phyloP scores from a whole-genome alignment of 495 filamentous ascomycete genomes.

The Podospora anserina region DNA sequence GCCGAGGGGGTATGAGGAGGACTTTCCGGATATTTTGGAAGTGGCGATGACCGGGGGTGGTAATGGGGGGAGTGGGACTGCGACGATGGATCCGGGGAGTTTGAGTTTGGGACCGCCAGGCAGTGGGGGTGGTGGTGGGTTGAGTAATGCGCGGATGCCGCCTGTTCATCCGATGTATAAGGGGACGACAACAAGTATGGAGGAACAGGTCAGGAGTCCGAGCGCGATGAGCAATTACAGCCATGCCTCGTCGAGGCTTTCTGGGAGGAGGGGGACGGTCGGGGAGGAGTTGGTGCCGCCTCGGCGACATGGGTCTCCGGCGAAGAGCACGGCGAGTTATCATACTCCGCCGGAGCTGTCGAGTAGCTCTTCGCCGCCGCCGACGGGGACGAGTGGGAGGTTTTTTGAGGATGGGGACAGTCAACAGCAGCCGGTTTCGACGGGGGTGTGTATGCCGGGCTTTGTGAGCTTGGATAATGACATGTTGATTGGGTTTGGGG shows the following conservation, averaged over 20 bases:
- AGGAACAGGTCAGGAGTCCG: slow-evolving; percentile 21
- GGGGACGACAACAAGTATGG: background rate
- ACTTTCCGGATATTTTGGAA: slow-evolving; percentile 42
- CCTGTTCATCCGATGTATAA: slow-evolving; percentile 6
- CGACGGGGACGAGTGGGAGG: slow-evolving; percentile 18
- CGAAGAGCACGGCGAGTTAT: slow-evolving; percentile 40
- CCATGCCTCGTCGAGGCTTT: slow-evolving; percentile 25
- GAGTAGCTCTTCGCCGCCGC: slow-evolving; percentile 46
- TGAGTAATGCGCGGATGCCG: slow-evolving; percentile 42
- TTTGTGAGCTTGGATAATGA: background rate
- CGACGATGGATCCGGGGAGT: slow-evolving; percentile 40
- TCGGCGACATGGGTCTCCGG: slow-evolving; percentile 39
- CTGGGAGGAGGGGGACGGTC: background rate
- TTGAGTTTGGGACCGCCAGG: slow-evolving; percentile 15
- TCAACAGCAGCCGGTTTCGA: background rate
- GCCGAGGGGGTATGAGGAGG: slow-evolving; percentile 44
- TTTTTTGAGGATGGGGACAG: slow-evolving; percentile 38
- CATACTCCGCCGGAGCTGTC: slow-evolving; percentile 38
- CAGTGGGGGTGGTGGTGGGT: too few relatives aligned
- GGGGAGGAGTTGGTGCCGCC: background rate
- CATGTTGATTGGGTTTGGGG: background rate
- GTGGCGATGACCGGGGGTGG: slow-evolving; percentile 34
- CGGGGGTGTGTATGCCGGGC: background rate
- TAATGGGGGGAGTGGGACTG: slow-evolving; percentile 13
- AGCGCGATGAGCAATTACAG: slow-evolving; percentile 35